Conservation (phyloP, 371 early-diverging fungal genomes). For the Zychaea mexicana region DNA sequence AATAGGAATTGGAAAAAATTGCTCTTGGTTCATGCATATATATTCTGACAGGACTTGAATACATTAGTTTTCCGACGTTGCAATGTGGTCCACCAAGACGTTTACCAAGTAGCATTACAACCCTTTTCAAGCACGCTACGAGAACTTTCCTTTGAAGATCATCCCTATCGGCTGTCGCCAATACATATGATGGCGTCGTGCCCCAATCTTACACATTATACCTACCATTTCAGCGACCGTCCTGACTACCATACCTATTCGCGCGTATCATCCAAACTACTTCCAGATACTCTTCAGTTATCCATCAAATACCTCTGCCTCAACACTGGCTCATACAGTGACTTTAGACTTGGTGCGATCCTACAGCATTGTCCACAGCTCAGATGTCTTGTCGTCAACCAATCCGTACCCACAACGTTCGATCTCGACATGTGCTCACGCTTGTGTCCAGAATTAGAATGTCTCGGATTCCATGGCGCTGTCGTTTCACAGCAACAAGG, state of each 20-base stretch:
- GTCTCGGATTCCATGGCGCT: neutral
- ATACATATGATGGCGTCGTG: conserved; percentile 7
- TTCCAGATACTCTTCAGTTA: neutral
- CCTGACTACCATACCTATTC: neutral
- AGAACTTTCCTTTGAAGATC: neutral
- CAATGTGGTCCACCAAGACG: neutral
- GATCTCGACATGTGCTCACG: conserved; percentile 1
- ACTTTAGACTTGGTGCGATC: neutral
- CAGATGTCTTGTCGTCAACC: conserved; percentile 2
- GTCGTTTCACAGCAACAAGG: neutral
- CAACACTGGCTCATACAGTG: neutral
- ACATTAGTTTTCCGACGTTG: conserved; percentile 1
- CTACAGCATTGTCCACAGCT: conserved; percentile 1
- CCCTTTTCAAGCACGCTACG: neutral
- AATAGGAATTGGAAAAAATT: no score
- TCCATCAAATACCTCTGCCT: neutral
- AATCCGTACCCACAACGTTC: conserved; percentile 4
- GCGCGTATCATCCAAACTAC: neutral
- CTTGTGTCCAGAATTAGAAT: conserved; percentile 1
- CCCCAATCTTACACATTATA: conserved; percentile 1
- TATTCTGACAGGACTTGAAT: no score
- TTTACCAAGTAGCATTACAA: neutral
- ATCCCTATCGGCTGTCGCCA: neutral
- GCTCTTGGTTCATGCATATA: no score
- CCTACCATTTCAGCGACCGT: conserved; percentile 1